Evolutionary conservation across 2,329 filamentous ascomycete genomes (phyloP).

Genomic region (Rutstroemia sp.): DNA sequence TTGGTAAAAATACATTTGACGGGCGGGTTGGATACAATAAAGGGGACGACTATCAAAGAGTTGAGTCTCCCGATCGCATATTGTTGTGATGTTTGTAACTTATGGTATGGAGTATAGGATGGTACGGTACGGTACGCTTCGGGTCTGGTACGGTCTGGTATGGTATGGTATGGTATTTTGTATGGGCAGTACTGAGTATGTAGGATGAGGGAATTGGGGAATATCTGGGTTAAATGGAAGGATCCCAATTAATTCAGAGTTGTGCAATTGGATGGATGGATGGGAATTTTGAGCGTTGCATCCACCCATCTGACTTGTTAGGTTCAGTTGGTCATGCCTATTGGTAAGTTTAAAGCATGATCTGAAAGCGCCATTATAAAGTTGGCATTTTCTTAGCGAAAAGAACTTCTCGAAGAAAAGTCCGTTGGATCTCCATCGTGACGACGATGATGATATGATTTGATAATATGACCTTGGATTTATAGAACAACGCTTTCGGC

Average conservation of each 20-base stretch:
- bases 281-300: slow-evolving; percentile 1
- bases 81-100: neutral
- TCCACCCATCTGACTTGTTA: neutral
- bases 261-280: slow-evolving; percentile 3
- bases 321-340: neutral
- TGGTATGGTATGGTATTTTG: neutral
- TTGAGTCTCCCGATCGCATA: slow-evolving; percentile 5
- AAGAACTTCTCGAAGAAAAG: too few species aligned
- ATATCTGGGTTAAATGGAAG: neutral
- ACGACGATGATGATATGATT: too few species aligned
- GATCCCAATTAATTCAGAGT: slow-evolving; percentile 5
- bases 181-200: neutral
- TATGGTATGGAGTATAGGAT: too few species aligned
- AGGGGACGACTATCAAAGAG: neutral
- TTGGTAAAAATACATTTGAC: slow-evolving; percentile 3
- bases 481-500: too few species aligned
- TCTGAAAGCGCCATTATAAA: too few species aligned
- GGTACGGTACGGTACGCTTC: too few species aligned
- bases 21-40: neutral
- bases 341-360: neutral
- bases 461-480: too few species aligned
- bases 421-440: too few species aligned
- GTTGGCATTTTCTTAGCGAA: too few species aligned
- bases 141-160: too few species aligned
- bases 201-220: neutral